Conservation (phyloP, 306 rosid genomes). For the Castanea crenata region DNA sequence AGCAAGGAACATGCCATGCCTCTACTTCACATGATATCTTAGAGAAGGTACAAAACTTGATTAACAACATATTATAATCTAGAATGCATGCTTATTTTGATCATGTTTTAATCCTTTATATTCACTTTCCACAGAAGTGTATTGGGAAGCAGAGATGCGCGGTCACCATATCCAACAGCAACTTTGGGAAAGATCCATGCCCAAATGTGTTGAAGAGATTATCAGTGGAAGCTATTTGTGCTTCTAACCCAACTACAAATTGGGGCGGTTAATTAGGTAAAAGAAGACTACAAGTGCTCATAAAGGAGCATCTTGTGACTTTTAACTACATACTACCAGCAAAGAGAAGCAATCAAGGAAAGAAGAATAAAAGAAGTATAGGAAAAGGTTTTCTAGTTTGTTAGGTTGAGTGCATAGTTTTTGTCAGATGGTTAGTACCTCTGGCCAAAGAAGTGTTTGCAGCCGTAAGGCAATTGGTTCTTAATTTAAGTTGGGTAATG, state of each 20-base stretch:
- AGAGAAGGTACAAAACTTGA: slow-evolving; percentile 59
- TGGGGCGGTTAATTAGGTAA: slow-evolving; percentile 46
- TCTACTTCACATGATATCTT: slow-evolving; percentile 58
- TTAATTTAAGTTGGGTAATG: slow-evolving; percentile 27
- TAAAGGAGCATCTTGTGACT: slow-evolving; percentile 32
- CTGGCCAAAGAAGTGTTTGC: slow-evolving; percentile 27
- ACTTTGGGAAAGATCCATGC: slow-evolving; percentile 90
- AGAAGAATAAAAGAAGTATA: slow-evolving; percentile 36
- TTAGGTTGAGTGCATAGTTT: slow-evolving; percentile 41
- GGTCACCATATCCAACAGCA: slow-evolving; percentile 81
- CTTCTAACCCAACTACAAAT: slow-evolving; percentile 41
- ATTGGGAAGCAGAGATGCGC: slow-evolving; percentile 73
- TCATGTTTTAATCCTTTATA: slow-evolving; percentile 10
- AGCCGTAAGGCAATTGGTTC: slow-evolving; percentile 62
- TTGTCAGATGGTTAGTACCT: slow-evolving; percentile 33
- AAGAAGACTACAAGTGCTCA: slow-evolving; percentile 6
- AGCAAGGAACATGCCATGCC: slow-evolving; percentile 88
- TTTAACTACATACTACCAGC: slow-evolving; percentile 34
- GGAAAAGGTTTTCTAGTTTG: slow-evolving; percentile 21
- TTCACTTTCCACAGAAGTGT: slow-evolving; percentile 61
- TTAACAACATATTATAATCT: neutral
- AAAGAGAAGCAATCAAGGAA: slow-evolving; percentile 38
- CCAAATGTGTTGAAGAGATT: slow-evolving; percentile 91
- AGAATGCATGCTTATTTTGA: neutral
- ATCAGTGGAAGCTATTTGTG: slow-evolving; percentile 90